These are phyloP conservation scores for Lipomyces yamadae DNA, from an alignment of 805 yeast species.

Conservation along the genomic window DNA sequence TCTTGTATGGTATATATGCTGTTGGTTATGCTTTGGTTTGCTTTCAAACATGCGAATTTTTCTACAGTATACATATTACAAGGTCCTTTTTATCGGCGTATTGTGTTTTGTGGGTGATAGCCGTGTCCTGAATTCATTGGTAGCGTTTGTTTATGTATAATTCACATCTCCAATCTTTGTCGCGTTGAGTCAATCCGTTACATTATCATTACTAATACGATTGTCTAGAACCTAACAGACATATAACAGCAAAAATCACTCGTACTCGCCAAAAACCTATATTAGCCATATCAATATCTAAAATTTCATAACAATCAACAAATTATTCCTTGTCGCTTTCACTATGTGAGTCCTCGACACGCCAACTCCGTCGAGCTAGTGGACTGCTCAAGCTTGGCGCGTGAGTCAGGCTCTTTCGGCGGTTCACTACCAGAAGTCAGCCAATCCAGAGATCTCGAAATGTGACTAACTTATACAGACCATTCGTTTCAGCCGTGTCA, in stretches of 20 bases:
- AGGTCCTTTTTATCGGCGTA: neutral
- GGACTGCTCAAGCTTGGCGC: constrained; percentile 36
- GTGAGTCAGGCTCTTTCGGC: constrained; percentile 16
- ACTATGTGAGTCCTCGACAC: neutral
- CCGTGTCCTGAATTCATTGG: neutral
- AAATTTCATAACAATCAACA: neutral
- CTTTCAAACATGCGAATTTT: neutral
- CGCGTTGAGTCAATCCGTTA: neutral
- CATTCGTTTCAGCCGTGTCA: neutral
- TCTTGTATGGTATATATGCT: neutral
- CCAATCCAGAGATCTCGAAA: neutral
- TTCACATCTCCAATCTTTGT: constrained; percentile 1
- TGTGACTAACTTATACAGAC: neutral
- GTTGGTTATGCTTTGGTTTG: neutral
- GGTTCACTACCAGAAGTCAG: neutral
- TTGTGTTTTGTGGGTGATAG: neutral
- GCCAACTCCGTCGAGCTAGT: constrained; percentile 27
- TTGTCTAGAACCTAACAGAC: neutral
- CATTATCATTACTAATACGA: neutral
- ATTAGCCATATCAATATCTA: neutral
- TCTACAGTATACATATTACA: neutral
- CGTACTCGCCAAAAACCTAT: neutral
- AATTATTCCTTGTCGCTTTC: constrained; percentile 3
- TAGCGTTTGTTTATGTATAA: neutral
- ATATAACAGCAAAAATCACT: neutral